phyloP scores from a whole-genome alignment of 495 filamentous ascomycete species.

The Hyaloscypha variabilis region DNA sequence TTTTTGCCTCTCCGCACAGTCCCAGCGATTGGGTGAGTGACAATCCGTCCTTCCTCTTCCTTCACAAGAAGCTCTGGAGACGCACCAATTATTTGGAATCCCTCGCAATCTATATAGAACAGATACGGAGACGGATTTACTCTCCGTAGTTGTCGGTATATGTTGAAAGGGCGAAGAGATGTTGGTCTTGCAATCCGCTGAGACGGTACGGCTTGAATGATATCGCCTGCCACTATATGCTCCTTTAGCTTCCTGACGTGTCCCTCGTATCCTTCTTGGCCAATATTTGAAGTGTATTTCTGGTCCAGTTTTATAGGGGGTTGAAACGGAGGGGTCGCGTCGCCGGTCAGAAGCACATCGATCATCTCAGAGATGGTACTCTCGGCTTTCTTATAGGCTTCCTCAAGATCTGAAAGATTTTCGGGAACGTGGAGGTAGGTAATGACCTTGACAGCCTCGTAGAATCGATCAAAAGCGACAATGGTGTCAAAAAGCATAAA shows the following conservation, averaged over 20 bases:
- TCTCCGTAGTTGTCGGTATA: constrained; percentile 93
- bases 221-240: constrained; percentile 88
- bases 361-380: constrained; percentile 65
- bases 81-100: constrained; percentile 94
- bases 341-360: constrained; percentile 66
- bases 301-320: constrained; percentile 69
- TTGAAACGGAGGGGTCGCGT: constrained; percentile 77
- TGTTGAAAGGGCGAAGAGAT: constrained; percentile 92
- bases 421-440: constrained; percentile 76
- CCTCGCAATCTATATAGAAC: constrained; percentile 89
- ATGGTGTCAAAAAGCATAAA: constrained; percentile 99
- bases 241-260: constrained; percentile 82
- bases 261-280: constrained; percentile 79
- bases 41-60: constrained; percentile 81
- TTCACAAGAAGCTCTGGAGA: constrained; percentile 94
- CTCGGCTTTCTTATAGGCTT: constrained; percentile 67
- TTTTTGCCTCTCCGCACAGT: constrained; percentile 87
- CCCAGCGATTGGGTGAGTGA: constrained; percentile 96
- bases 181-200: constrained; percentile 91
- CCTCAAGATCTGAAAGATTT: constrained; percentile 45
- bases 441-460: constrained; percentile 86
- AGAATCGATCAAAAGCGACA: constrained; percentile 94
- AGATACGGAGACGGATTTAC: constrained; percentile 97
- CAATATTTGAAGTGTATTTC: constrained; percentile 92
- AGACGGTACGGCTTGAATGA: constrained; percentile 96